Conservation (phyloP, 169 alveolate genomes). For the Plasmodium sp. region DNA sequence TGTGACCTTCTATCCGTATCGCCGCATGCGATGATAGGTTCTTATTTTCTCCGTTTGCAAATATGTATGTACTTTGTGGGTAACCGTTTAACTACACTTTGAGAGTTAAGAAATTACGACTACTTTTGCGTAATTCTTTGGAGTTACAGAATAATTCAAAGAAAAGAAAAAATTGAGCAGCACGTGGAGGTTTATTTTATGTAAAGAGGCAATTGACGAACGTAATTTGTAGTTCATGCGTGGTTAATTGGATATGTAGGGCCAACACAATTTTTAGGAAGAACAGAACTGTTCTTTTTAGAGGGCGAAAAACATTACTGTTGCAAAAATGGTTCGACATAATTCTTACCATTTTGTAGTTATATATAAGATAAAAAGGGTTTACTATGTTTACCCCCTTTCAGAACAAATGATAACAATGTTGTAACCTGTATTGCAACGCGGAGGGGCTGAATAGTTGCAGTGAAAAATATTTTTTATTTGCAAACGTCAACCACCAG, state of each 20-base stretch:
- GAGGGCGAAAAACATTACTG: neutral
- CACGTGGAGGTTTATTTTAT: neutral
- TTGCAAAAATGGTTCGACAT: neutral
- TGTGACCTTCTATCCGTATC: neutral
- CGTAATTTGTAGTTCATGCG: neutral
- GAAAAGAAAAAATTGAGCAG: neutral
- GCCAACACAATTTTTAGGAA: neutral
- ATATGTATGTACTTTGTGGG: neutral
- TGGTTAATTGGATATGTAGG: neutral
- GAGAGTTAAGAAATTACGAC: neutral
- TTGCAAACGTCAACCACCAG: neutral
- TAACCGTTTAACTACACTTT: neutral
- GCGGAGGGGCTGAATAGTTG: neutral
- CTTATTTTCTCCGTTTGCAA: neutral
- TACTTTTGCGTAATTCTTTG: neutral
- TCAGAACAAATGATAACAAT: neutral
- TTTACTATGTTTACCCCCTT: neutral
- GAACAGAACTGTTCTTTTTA: neutral
- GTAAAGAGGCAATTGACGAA: neutral
- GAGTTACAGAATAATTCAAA: neutral
- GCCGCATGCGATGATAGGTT: neutral
- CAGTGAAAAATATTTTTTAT: neutral
- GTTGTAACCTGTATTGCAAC: neutral
- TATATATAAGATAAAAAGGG: neutral
- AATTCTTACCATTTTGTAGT: neutral